Evolutionary conservation across 164 flowering plant species (phyloP).

Genomic region (Chloranthus sessilifolius): DNA sequence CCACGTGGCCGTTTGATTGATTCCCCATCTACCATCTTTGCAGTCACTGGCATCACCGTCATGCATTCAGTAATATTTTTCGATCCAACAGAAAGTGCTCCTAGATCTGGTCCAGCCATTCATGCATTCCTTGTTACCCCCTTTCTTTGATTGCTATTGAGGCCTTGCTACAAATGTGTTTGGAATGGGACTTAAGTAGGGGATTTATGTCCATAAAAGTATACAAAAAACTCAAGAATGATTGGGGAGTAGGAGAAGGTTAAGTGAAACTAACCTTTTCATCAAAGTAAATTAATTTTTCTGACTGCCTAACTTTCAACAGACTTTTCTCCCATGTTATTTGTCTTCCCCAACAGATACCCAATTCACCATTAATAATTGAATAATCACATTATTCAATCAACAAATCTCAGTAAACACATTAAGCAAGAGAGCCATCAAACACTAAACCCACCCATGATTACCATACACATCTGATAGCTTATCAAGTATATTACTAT

Average conservation of each 20-base stretch:
- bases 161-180: constrained; percentile 7
- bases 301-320: constrained; percentile 53
- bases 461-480: too few species aligned
- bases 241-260: constrained; percentile 53
- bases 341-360: constrained; percentile 44
- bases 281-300: constrained; percentile 14
- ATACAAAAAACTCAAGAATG: constrained; percentile 27
- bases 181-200: constrained; percentile 32
- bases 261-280: constrained; percentile 45
- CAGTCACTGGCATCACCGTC: constrained; percentile 22
- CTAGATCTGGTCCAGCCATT: constrained; percentile 48
- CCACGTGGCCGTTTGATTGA: constrained; percentile 61
- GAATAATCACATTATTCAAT: not conserved
- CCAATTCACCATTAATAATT: constrained; percentile 11
- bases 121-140: constrained; percentile 10
- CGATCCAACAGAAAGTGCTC: constrained; percentile 22
- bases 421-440: not conserved
- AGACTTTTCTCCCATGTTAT: constrained; percentile 38
- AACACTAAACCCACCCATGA: not conserved
- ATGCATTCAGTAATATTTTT: constrained; percentile 22
- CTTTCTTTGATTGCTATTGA: not conserved
- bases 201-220: constrained; percentile 14
- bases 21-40: constrained; percentile 31
- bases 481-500: too few species aligned
- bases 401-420: not conserved